Evolutionary conservation across 2,329 filamentous ascomycete species (phyloP), one percentile per base, ranked within the genome.

Genomic region (Fusarium domesticum): DNA sequence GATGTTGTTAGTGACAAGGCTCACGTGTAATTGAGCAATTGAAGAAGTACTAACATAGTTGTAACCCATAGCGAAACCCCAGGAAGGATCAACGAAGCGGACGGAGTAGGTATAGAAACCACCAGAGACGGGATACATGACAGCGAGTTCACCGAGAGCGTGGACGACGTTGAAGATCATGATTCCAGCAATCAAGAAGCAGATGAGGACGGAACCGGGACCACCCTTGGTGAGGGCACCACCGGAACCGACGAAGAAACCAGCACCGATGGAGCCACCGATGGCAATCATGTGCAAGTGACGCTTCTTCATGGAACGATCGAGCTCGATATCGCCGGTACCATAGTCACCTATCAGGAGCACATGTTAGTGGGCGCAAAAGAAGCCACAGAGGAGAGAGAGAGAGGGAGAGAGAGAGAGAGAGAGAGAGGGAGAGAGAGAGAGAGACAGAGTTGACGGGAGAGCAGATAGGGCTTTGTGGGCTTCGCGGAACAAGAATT

Each of bases 271-370:
- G 23, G 77, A 79, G 47, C 78, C 78, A 59, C 77, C 77, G 44
- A 81, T 80, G 57, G 77, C 76, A 64, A 81, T 81, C 78, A 81
- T 81, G 65, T 82, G 75, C 54, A 82, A 64, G 64, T 82, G 78
- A 51, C 78, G 75, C 39, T 70, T 68, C 68, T 77, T 76, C 70
- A 82, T 77, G 55, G 67, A 63, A 38, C 68, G 67, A 51, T 74
- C 69, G 36, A 75, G 63, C 55, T 73, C 58, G 38, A 60, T 43
- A 16, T 20, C 52, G 8, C 58, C 58, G 19, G 54, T 58, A 5
- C 58, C 58, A 35, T 51, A 60, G 42, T 60, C 57, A 39, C 57
- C 57, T 59, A 16, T 11, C 3, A 1, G 3, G 3, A 7, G 4
- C 12, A 12, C 4, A n/a, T 15, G 51, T 57, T 38, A 58, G 55